These are phyloP conservation scores for Larix kaempferi DNA, from an alignment of 75 land plant genomes.

Conservation along the genomic window DNA sequence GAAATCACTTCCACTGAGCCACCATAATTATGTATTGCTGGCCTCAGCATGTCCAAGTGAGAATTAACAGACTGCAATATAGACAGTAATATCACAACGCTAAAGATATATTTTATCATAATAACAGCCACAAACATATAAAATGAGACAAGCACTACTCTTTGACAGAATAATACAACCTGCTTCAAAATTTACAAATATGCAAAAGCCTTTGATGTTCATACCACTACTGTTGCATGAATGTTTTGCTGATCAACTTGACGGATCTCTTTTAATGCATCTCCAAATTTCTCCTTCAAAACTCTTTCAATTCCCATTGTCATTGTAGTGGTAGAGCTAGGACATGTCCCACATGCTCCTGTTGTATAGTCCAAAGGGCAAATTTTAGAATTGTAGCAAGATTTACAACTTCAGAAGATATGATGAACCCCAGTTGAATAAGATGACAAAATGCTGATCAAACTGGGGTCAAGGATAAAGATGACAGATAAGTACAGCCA, in stretches of 20 bases:
- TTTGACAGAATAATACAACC: too few species aligned
- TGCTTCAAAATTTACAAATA: neutral
- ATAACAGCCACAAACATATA: neutral
- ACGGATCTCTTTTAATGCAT: slow-evolving; percentile 75
- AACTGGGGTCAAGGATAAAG: slow-evolving; percentile 2
- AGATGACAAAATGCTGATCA: neutral
- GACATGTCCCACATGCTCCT: slow-evolving; percentile 98
- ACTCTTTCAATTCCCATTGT: slow-evolving; percentile 97
- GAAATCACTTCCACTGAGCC: slow-evolving; percentile 86
- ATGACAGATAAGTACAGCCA: neutral
- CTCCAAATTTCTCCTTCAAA: slow-evolving; percentile 90
- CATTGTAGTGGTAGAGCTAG: slow-evolving; percentile 98
- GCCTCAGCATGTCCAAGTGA: slow-evolving; percentile 86
- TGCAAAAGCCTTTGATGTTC: slow-evolving; percentile 8
- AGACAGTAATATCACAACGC: neutral
- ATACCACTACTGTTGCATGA: slow-evolving; percentile 67
- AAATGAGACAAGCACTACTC: neutral
- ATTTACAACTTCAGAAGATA: neutral
- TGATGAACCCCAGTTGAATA: neutral
- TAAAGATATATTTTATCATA: neutral
- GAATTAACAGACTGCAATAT: slow-evolving; percentile 70
- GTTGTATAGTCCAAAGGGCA: neutral
- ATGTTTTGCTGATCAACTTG: slow-evolving; percentile 69
- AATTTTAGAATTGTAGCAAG: neutral
- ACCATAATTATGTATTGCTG: slow-evolving; percentile 90